Conservation (phyloP, 2,329 filamentous ascomycete species). For the Monosporascus sp. region DNA sequence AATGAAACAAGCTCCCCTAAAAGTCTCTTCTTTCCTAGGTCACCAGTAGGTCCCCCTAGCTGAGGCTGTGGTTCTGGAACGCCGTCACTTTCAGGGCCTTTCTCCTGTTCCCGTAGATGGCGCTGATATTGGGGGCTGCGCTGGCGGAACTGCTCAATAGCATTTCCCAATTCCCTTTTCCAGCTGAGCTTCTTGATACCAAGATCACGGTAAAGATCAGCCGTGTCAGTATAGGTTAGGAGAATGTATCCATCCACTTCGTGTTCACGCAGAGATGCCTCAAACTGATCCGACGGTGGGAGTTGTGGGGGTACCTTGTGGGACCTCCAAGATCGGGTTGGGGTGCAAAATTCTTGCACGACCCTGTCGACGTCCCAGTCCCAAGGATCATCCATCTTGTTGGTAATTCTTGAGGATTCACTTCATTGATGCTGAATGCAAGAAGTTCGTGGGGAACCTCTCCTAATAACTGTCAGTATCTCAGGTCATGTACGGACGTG, state of each 20-base stretch:
- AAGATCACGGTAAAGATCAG: constrained; percentile 48
- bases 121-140: constrained; percentile 45
- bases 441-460: background rate
- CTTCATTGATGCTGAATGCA: background rate
- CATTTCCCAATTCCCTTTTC: constrained; percentile 51
- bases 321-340: constrained; percentile 42
- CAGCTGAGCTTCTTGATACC: constrained; percentile 54
- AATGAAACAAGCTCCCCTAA: background rate
- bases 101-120: constrained; percentile 14
- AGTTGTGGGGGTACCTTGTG: constrained; percentile 32
- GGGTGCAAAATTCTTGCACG: constrained; percentile 58
- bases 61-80: background rate
- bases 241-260: constrained; percentile 62
- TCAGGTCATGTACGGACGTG: background rate
- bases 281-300: constrained; percentile 49
- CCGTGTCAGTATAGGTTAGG: constrained; percentile 51
- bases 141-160: constrained; percentile 51
- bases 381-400: constrained; percentile 58
- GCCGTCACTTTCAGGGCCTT: background rate
- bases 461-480: background rate
- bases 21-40: background rate
- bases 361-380: constrained; percentile 67
- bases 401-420: background rate
- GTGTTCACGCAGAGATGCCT: constrained; percentile 52
- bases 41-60: background rate